These are phyloP conservation scores for Gossypium mustelinum DNA, from an alignment of 345 rosid species.

Conservation along the genomic window DNA sequence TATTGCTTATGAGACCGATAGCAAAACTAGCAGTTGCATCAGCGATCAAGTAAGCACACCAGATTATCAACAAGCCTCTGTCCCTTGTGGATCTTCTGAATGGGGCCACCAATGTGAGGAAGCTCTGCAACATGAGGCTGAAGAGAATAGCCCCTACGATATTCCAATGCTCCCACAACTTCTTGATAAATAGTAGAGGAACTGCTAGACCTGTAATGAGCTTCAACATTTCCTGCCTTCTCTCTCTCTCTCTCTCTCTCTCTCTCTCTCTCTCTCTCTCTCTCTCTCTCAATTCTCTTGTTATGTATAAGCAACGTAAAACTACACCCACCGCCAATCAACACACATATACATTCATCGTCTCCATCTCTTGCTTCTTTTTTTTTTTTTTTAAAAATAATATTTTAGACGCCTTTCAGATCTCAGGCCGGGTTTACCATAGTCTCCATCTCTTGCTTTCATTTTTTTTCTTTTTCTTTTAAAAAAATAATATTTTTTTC, in stretches of 20 bases:
- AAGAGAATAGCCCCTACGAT: constrained; percentile 43
- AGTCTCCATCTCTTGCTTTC: too few relatives aligned
- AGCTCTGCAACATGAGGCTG: constrained; percentile 46
- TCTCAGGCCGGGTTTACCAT: too few relatives aligned
- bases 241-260: constrained; percentile 9
- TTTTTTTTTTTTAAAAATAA: too few relatives aligned
- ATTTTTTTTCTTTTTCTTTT: too few relatives aligned
- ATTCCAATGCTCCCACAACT: constrained; percentile 47
- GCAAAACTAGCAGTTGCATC: constrained; percentile 49
- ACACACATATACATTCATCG: too few relatives aligned
- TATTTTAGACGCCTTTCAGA: too few relatives aligned
- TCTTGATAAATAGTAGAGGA: constrained; percentile 16
- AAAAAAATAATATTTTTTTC: too few relatives aligned
- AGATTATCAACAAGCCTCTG: constrained; percentile 29
- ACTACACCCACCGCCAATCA: too few relatives aligned
- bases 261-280: constrained; percentile 7
- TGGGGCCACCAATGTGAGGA: constrained; percentile 45
- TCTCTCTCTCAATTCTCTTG: background rate
- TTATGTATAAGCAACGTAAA: too few relatives aligned
- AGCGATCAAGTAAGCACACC: constrained; percentile 52
- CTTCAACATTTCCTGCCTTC: constrained; percentile 11
- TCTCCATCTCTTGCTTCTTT: too few relatives aligned
- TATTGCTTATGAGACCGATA: constrained; percentile 46
- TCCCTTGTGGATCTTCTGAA: constrained; percentile 36
- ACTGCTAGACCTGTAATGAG: background rate